phyloP scores from a whole-genome alignment of 2,329 filamentous ascomycete genomes.

The Beauveria rudraprayagi region DNA sequence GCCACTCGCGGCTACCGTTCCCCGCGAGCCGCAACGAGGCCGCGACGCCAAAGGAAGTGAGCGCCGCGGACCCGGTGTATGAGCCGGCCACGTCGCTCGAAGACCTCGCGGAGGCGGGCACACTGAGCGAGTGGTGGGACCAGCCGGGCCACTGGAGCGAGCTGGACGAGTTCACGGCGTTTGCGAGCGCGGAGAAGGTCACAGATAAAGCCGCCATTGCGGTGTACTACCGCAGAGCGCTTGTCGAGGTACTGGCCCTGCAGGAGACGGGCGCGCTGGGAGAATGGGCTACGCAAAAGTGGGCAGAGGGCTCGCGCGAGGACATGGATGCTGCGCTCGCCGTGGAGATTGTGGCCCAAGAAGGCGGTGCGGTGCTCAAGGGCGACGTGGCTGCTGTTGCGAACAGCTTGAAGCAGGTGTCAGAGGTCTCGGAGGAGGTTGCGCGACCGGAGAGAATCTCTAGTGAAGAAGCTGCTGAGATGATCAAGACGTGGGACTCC shows the following conservation, averaged over 20 bases:
- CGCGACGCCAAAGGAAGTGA: constrained; percentile 23
- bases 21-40: constrained; percentile 28
- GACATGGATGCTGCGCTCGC: constrained; percentile 28
- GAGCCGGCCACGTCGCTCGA: constrained; percentile 37
- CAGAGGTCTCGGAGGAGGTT: constrained; percentile 20
- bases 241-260: constrained; percentile 44
- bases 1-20: constrained; percentile 24
- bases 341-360: constrained; percentile 30
- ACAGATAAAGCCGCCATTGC: constrained; percentile 38
- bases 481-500: constrained; percentile 39
- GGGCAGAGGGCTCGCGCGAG: constrained; percentile 23
- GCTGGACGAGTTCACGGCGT: constrained; percentile 37
- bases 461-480: constrained; percentile 32
- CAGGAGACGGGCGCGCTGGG: constrained; percentile 22
- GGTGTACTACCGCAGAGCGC: constrained; percentile 40
- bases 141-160: constrained; percentile 42
- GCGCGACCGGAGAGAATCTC: constrained; percentile 19
- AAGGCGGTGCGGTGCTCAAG: constrained; percentile 32
- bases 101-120: constrained; percentile 39
- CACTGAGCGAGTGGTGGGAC: constrained; percentile 46
- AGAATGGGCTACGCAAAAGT: constrained; percentile 26
- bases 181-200: constrained; percentile 32
- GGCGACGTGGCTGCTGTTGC: constrained; percentile 30
- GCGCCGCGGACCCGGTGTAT: constrained; percentile 31
- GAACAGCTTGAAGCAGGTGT: constrained; percentile 21